A percentile compares a stretch with the other conserved stretches of the same genome.
Conservation (phyloP, 768 basidiomycete species). For the Amanita rimosa region DNA sequence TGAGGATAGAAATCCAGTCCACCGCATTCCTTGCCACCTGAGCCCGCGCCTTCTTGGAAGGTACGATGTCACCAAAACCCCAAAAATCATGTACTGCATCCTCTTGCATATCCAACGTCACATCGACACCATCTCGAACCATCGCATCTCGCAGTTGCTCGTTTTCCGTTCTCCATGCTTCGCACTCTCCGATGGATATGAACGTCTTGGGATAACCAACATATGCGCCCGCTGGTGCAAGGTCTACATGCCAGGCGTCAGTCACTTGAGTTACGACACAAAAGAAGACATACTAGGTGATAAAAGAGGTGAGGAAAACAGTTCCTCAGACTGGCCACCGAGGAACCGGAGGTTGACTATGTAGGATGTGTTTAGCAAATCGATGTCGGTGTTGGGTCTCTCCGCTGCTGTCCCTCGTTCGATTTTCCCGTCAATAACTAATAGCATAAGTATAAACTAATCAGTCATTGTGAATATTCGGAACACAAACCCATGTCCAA, state of each 20-base stretch:
- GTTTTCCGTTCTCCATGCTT: constrained; percentile 13
- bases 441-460: not conserved
- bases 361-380: constrained; percentile 11
- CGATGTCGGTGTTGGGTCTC: constrained; percentile 10
- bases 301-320: constrained; percentile 10
- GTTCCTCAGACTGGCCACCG: constrained; percentile 10
- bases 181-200: not conserved
- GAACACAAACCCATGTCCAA: constrained; percentile 11
- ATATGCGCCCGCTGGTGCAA: constrained; percentile 10
- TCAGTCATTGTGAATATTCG: too few species aligned
- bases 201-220: constrained; percentile 12
- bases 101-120: constrained; percentile 12
- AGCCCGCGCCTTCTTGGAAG: too few species aligned
- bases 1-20: too few species aligned
- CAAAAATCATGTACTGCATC: constrained; percentile 13
- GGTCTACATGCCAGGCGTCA: not conserved
- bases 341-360: constrained; percentile 10
- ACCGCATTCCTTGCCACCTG: too few species aligned
- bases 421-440: constrained; percentile 10
- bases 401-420: not conserved
- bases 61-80: too few species aligned
- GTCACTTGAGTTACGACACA: not conserved
- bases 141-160: constrained; percentile 10
- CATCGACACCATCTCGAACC: constrained; percentile 13
- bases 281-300: constrained; percentile 9